A percentile compares a stretch with the other conserved stretches of the same genome.
phyloP scores from a whole-genome alignment of 2,329 filamentous ascomycete genomes.

The Pseudopyricularia cyperi region DNA sequence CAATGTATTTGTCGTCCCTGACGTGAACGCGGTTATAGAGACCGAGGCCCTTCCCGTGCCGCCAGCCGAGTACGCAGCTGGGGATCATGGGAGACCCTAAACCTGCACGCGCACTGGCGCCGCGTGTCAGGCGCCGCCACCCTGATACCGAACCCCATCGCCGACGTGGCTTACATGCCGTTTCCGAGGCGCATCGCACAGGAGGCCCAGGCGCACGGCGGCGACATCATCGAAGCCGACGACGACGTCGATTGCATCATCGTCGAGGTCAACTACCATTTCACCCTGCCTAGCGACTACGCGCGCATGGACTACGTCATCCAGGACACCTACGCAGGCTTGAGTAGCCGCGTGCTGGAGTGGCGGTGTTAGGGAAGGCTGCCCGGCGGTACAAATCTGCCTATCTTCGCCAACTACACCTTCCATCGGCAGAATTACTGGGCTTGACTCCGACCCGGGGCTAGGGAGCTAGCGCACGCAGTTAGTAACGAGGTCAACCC shows the following conservation, averaged over 20 bases:
- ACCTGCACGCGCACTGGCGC: slow-evolving; percentile 11
- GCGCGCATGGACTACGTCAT: slow-evolving; percentile 19
- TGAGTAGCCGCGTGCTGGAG: slow-evolving; percentile 14
- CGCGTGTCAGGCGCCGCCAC: too few species aligned
- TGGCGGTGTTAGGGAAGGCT: slow-evolving; percentile 19
- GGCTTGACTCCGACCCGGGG: slow-evolving; percentile 21
- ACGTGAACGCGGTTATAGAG: slow-evolving; percentile 10
- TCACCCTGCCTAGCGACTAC: slow-evolving; percentile 15
- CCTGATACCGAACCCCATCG: slow-evolving; percentile 7
- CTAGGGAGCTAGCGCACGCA: slow-evolving; percentile 16
- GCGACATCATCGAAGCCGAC: slow-evolving; percentile 26
- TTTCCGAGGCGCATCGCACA: slow-evolving; percentile 21
- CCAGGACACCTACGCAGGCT: slow-evolving; percentile 21
- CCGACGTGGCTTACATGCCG: slow-evolving; percentile 12
- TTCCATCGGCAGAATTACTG: slow-evolving; percentile 28
- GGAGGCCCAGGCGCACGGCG: slow-evolving; percentile 16
- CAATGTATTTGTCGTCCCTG: slow-evolving; percentile 10
- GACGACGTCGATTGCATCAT: slow-evolving; percentile 24
- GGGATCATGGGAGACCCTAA: slow-evolving; percentile 4
- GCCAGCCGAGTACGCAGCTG: background rate
- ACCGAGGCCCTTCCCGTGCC: slow-evolving; percentile 12
- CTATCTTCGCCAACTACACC: slow-evolving; percentile 29
- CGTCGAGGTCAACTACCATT: slow-evolving; percentile 29
- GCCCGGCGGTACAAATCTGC: slow-evolving; percentile 19
- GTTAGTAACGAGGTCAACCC: slow-evolving; percentile 24